phyloP scores from a whole-genome alignment of 768 basidiomycete genomes.

The Mycena sanguinolenta region DNA sequence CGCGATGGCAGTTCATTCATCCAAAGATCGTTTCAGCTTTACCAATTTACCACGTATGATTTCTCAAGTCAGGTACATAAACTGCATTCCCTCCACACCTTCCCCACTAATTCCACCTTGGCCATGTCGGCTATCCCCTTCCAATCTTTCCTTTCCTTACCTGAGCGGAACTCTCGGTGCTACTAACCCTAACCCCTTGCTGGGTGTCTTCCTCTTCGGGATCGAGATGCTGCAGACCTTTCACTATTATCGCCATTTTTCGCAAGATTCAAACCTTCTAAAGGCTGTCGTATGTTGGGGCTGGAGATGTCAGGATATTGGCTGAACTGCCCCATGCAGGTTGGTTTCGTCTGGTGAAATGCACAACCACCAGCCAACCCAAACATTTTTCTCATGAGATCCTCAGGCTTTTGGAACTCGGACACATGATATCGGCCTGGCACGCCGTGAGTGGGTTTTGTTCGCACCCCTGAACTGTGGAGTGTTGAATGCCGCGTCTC shows the following conservation, averaged over 20 bases:
- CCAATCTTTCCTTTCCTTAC: neutral
- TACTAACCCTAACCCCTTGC: neutral
- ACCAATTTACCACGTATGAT: neutral
- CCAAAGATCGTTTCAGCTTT: neutral
- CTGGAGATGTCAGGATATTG: neutral
- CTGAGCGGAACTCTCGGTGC: conserved; percentile 3
- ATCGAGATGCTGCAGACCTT: conserved; percentile 17
- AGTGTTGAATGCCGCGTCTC: too few relatives aligned
- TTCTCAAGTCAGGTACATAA: conserved; percentile 3
- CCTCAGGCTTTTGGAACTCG: conserved; percentile 21
- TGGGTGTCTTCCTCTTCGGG: conserved; percentile 6
- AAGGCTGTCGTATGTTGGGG: neutral
- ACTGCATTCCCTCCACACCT: conserved; percentile 4
- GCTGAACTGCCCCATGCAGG: neutral
- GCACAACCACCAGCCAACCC: too few relatives aligned
- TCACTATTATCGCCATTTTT: conserved; percentile 5
- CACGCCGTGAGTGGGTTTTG: conserved; percentile 3
- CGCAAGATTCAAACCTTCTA: conserved; percentile 13
- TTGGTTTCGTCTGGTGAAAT: conserved; percentile 16
- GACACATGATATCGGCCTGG: conserved; percentile 15
- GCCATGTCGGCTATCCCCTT: neutral
- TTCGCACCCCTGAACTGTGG: neutral
- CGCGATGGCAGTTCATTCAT: neutral
- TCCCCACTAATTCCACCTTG: neutral
- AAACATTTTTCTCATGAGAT: neutral